Base-by-base conservation (phyloP, 169 alveolate species). In the Cryptosporidium meleagridis region DNA sequence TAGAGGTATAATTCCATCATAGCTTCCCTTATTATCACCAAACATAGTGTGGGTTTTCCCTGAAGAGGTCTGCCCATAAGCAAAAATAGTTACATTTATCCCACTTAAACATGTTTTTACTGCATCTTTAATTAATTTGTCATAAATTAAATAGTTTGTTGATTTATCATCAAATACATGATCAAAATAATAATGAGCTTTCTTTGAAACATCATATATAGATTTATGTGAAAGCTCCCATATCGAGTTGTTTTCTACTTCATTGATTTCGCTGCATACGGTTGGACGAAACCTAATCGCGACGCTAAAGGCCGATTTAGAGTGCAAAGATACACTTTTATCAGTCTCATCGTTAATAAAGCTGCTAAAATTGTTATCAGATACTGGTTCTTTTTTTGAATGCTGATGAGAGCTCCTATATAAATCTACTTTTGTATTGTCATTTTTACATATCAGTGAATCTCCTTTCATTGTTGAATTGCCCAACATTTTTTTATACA, bases 31-130 rank as follows among this genome's bases (percentile, higher is more conserved):
- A 67, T 65, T 80, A 59, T 80, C 89, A 21, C 89, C 89, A 31
- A 62, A 41, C 98, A 96, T 96, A 8, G 98, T 95, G 75, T 86
- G 94, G 29, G 98, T 95, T 84, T 96, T 96, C 16, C 98, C 98
- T 26, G 96, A 93, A 2, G 98, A 97, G 5, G 98, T 96, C 84
- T 96, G 94, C 3, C 98, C 98, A 93, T 95, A 95, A 33, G 97
- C 97, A 70, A 95, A 87, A 16, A 96, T 95, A 48, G 97, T 95
- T n/a, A 95, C 95, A 86, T 96, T 96, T 85, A 92, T 95, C 31
- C 98, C 98, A 92, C 93, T 93, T 69, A 96, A 95, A 65, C 94
- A 92, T 45, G 95, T 91, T 7, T 61, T 52, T 8, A 94, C 85
- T 18, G 94, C 92, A 45, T 91, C 93, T 67, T 92, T 89, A 10